Evolutionary conservation across 2,329 filamentous ascomycete genomes (phyloP), one percentile per base, ranked within the genome.

Genomic region (Chaetoscypha palmicola): DNA sequence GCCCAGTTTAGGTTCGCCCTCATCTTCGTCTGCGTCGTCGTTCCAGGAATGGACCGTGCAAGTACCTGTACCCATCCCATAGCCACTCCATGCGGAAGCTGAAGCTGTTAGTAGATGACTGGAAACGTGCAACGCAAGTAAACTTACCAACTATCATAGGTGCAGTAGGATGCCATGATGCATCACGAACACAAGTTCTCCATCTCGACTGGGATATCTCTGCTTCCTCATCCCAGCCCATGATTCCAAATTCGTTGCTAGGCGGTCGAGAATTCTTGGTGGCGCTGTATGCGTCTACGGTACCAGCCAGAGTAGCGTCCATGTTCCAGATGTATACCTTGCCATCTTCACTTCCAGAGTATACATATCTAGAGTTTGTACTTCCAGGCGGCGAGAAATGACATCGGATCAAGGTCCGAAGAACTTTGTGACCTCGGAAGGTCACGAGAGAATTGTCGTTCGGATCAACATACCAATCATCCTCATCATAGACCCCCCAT

Each of bases 381-480:
- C 86, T 90, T 9, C 76, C 79, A 0, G 87, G 80, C 0, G 92
- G 92, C 23, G 86, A 92, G 66, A 98, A 98, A 66, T 97, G 91
- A 59, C 92, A 97, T 48, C 92, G 76, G 54, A 97, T 96, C 31
- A 97, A 72, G 1, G 92, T 97, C 58, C 87, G 83, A 48, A 94
- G 74, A 10, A 98, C 88, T 50, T 77, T 78, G 66, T 98, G 92
- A 8, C 91, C 91, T 20, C 88, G 79, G 72, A 94, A 97, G 0
- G 91, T 96, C 36, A 97, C 92, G 2, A 96, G 70, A 1, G 86
- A 94, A 68, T 91, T 94, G 64, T 97, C 92, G 57, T 89, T 67
- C 0, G 83, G 84, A 62, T 96, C 83, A 1, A 81, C 79, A 47
- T 78, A 77, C 71, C 79, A 87, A 55, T 79, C 68, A 17, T 74